These are phyloP conservation scores for Calycina herbarum DNA, from an alignment of 2,329 filamentous ascomycete species.

Conservation along the genomic window DNA sequence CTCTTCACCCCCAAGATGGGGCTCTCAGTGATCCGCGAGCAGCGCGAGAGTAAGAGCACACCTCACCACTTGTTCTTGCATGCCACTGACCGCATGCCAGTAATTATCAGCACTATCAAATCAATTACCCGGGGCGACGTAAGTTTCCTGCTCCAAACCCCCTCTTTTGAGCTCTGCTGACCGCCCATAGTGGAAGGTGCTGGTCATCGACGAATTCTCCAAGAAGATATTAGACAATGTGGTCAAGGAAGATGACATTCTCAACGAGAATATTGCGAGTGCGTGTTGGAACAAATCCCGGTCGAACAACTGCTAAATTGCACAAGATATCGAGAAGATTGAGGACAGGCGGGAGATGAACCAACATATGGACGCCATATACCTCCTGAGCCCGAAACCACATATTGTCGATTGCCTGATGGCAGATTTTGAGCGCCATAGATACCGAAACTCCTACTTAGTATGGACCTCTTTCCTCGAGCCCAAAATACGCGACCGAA, in stretches of 20 bases:
- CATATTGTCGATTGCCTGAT: conserved; percentile 93
- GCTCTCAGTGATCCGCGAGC: conserved; percentile 80
- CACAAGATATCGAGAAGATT: conserved; percentile 86
- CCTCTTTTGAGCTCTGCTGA: conserved; percentile 18
- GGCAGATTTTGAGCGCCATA: conserved; percentile 82
- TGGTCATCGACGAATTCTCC: conserved; percentile 83
- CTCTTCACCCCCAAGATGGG: conserved; percentile 64
- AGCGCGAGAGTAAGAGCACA: conserved; percentile 66
- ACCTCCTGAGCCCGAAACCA: conserved; percentile 80
- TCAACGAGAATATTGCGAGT: conserved; percentile 97
- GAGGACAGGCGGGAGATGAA: conserved; percentile 82
- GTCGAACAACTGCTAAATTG: conserved; percentile 19
- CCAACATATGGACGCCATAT: conserved; percentile 90
- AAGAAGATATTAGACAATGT: conserved; percentile 87
- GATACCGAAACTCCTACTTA: conserved; percentile 77
- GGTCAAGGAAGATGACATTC: conserved; percentile 92
- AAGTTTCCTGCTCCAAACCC: conserved; percentile 38
- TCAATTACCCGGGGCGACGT: conserved; percentile 81
- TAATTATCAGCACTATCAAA: conserved; percentile 73
- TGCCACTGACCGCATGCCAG: conserved; percentile 44
- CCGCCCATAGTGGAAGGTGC: conserved; percentile 81
- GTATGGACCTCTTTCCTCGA: conserved; percentile 83
- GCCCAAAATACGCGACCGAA: conserved; percentile 66
- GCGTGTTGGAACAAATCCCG: conserved; percentile 19
- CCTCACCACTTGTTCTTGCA: conserved; percentile 9